These are phyloP conservation scores for Chlorella sorokiniana DNA, from an alignment of 139 green algal species.

Conservation along the genomic window DNA sequence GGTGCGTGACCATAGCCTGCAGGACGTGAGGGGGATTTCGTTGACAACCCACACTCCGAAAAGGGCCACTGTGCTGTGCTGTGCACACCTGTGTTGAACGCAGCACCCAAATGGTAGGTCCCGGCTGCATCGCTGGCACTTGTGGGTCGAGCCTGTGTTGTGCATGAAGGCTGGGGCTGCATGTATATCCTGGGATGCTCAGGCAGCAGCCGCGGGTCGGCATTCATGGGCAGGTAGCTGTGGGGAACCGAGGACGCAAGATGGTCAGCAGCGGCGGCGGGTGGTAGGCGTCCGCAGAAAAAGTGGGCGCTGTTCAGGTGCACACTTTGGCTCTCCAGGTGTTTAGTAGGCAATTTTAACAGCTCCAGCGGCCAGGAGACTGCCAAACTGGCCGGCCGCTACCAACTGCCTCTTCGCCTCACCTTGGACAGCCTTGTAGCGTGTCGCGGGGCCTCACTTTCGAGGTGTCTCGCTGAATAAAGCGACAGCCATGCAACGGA, in stretches of 20 bases:
- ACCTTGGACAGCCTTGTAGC: background rate
- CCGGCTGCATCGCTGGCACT: background rate
- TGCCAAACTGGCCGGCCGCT: no score
- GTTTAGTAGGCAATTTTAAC: no score
- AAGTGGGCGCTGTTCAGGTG: background rate
- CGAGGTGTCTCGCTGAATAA: background rate
- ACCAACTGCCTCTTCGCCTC: background rate
- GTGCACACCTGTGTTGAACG: background rate
- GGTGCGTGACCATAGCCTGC: conserved; percentile 30
- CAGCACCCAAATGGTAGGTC: no score
- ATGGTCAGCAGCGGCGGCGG: background rate
- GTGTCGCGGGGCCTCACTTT: background rate
- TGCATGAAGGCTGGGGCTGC: background rate
- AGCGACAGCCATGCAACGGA: background rate
- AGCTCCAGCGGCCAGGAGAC: no score
- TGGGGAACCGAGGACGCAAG: background rate
- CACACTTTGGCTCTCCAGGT: no score
- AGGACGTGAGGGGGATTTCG: no score
- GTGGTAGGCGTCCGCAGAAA: background rate
- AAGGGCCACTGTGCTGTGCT: background rate
- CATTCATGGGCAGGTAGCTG: conserved; percentile 13
- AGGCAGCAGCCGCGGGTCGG: conserved; percentile 1
- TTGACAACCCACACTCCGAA: background rate
- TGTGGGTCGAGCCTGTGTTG: background rate
- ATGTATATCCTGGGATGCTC: background rate